Evolutionary conservation across 805 yeast species (phyloP).

Genomic region (Candida sonorensis): DNA sequence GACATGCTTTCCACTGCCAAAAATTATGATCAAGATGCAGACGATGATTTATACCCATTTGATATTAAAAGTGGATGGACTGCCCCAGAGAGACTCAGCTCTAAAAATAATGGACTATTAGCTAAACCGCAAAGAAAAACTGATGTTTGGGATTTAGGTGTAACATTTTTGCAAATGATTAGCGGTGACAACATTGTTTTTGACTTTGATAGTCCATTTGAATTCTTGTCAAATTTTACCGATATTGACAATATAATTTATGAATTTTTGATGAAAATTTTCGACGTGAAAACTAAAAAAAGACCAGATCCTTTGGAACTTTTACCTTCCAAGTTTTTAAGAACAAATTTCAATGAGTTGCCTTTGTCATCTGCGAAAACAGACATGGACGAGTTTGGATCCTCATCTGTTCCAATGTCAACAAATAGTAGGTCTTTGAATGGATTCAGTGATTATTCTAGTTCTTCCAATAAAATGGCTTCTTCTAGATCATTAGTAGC

Average conservation of each 20-base stretch:
- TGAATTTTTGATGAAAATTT: conserved; percentile 61
- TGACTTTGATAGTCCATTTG: conserved; percentile 53
- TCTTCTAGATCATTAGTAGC: conserved; percentile 2
- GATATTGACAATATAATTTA: conserved; percentile 46
- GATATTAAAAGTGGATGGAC: conserved; percentile 44
- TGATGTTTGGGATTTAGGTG: conserved; percentile 93
- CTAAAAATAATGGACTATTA: conserved; percentile 17
- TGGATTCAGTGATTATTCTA: conserved; percentile 19
- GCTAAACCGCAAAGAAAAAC: conserved; percentile 65
- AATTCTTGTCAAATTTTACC: conserved; percentile 41
- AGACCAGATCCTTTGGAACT: conserved; percentile 82
- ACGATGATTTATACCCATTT: conserved; percentile 20
- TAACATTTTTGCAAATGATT: conserved; percentile 59
- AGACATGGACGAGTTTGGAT: neutral
- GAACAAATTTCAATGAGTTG: conserved; percentile 53
- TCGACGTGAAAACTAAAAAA: conserved; percentile 58
- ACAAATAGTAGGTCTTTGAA: conserved; percentile 4
- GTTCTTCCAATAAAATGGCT: conserved; percentile 9
- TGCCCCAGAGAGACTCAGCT: conserved; percentile 65
- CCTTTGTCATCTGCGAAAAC: conserved; percentile 14
- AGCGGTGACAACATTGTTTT: conserved; percentile 51
- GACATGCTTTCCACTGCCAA: conserved; percentile 30
- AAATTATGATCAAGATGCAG: conserved; percentile 18
- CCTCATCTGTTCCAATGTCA: neutral
- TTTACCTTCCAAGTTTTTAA: conserved; percentile 72